Evolutionary conservation across 169 alveolate genomes (phyloP).

Genomic region (Eimeria falciformis): DNA sequence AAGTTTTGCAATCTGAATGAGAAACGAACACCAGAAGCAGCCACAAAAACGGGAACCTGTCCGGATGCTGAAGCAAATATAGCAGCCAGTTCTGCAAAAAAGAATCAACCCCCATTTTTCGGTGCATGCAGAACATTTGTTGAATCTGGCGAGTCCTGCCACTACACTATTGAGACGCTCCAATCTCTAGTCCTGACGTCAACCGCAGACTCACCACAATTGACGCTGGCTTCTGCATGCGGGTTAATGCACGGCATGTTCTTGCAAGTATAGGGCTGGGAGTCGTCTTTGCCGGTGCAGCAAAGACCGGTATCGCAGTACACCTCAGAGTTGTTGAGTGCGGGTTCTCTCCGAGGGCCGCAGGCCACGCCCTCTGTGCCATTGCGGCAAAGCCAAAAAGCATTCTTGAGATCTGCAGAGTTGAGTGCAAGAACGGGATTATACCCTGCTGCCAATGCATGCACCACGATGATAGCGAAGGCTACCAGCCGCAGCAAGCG

Average conservation of each 20-base stretch:
- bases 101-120: neutral
- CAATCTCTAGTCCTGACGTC: neutral
- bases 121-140: too few species aligned
- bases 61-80: too few species aligned
- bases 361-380: conserved; percentile 62
- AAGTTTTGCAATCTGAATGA: conserved; percentile 33
- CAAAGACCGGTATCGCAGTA: conserved; percentile 61
- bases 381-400: conserved; percentile 40
- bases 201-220: conserved; percentile 16
- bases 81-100: neutral
- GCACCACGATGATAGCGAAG: neutral
- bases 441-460: too few species aligned
- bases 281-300: conserved; percentile 7
- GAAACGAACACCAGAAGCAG: neutral
- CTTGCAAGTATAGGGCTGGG: conserved; percentile 1
- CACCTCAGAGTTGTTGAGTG: neutral
- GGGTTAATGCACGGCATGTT: conserved; percentile 32
- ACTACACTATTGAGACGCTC: too few species aligned
- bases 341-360: conserved; percentile 67
- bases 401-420: too few species aligned
- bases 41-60: neutral
- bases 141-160: too few species aligned
- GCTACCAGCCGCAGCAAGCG: conserved; percentile 7
- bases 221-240: neutral
- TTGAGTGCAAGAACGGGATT: too few species aligned